Conservation (phyloP, 2,329 filamentous ascomycete genomes). For the Cladosporium oxysporum region DNA sequence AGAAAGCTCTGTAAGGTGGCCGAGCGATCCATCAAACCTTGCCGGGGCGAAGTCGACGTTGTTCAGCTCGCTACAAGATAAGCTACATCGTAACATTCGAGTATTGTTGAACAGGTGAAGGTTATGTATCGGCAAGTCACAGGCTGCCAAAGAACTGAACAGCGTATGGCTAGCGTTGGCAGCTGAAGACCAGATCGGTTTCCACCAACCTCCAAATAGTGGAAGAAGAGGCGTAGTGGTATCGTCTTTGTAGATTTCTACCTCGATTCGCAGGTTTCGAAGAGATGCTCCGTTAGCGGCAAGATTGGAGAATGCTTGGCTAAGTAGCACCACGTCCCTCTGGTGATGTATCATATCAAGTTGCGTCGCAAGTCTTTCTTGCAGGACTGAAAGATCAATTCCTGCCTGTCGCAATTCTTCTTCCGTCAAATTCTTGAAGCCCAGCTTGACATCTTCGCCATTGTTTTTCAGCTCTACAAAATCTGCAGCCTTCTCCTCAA, state of each 20-base stretch:
- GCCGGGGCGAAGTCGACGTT: not conserved
- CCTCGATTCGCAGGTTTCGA: not conserved
- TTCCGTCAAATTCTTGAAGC: not conserved
- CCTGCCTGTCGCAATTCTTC: not conserved
- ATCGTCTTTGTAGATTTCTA: constrained; percentile 4
- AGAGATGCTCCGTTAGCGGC: constrained; percentile 3
- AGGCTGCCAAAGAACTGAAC: constrained; percentile 2
- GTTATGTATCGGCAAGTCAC: constrained; percentile 4
- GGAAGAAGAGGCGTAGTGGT: constrained; percentile 8
- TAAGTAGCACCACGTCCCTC: not conserved
- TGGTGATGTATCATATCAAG: not conserved
- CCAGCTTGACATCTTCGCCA: not conserved
- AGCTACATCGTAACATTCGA: constrained; percentile 6
- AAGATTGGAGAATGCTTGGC: constrained; percentile 7
- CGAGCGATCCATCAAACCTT: not conserved
- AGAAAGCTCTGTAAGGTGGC: not conserved
- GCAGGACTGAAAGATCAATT: not conserved
- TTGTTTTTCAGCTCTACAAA: not conserved
- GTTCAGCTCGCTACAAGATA: not conserved
- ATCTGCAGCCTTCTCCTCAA: not conserved
- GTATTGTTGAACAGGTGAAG: constrained; percentile 2
- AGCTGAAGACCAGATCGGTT: constrained; percentile 6
- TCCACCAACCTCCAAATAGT: not conserved
- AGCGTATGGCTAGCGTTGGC: not conserved
- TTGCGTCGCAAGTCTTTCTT: not conserved